Evolutionary conservation across 306 rosid genomes (phyloP).

Genomic region (Cicer judaicum): DNA sequence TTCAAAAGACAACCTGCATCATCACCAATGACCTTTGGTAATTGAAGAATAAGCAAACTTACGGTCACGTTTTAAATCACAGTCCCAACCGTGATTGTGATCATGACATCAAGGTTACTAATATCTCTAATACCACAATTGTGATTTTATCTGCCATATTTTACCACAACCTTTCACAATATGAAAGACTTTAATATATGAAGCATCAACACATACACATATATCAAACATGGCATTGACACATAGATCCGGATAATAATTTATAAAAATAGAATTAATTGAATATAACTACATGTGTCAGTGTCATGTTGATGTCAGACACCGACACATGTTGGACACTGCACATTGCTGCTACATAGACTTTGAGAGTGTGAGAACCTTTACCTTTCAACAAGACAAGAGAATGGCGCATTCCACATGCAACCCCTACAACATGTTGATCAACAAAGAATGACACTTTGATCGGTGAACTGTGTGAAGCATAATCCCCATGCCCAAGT

Average conservation of each 20-base stretch:
- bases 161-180: not conserved
- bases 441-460: constrained; percentile 62
- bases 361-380: too few relatives aligned
- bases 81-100: not conserved
- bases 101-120: not conserved
- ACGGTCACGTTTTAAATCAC: not conserved
- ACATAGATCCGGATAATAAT: too few relatives aligned
- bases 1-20: constrained; percentile 54
- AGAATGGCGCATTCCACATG: constrained; percentile 95
- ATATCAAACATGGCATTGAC: too few relatives aligned
- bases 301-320: too few relatives aligned
- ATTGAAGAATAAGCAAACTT: constrained; percentile 11
- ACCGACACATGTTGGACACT: too few relatives aligned
- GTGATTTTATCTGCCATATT: not conserved
- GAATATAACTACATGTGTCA: too few relatives aligned
- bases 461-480: constrained; percentile 61
- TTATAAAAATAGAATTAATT: too few relatives aligned
- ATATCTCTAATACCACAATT: not conserved
- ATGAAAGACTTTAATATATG: not conserved
- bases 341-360: too few relatives aligned
- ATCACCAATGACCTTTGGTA: constrained; percentile 30
- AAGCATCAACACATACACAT: too few relatives aligned
- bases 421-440: constrained; percentile 63
- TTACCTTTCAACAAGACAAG: constrained; percentile 75
- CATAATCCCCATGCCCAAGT: constrained; percentile 87